Base-by-base conservation (phyloP, 257 asterid genomes). In the Jacaranda copaia region DNA sequence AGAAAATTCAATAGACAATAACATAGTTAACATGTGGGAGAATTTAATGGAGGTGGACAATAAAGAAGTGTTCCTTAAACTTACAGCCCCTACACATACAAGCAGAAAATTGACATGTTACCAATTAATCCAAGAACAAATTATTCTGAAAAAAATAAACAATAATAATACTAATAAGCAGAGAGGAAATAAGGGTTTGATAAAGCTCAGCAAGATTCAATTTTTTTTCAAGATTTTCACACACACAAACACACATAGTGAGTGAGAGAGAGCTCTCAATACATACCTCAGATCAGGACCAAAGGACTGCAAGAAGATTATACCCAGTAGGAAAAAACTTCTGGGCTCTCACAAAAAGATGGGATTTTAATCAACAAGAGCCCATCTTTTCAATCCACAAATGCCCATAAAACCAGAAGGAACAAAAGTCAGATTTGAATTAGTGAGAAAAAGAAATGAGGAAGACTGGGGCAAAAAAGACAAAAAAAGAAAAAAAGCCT, bases 221-320 rank as follows among this genome's bases (percentile, higher is more conserved):
- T 25, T 25, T 25, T 25, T 48, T 55, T 74, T 80, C 73, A 80
- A 68, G 73, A 74, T 45, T 62, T 59, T 11, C 70, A 52, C 53
- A 61, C 76, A 59, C 62, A 70, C 7, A 58, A 0, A n/a, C 70
- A 67, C 60, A 70, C 72, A 73, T 14, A 59, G 6, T 3, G 64
- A 57, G 76, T 12, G 73, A 51, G 46, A 71, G 32, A 42, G 68
- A 35, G 40, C 4, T 14, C 9, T 43, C 10, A 19, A 42, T 10
- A 45, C 80, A 18, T 70, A 84, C 86, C 85, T 81, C 67, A 81
- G 85, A 84, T 84, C 86, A 81, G 78, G 73, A 25, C 76, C 78
- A 53, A 72, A 77, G 42, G 63, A 64, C 45, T 39, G 72, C 46
- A 67, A 66, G 46, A 14, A 32, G 32, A 25, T 25, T 25, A 25